These are phyloP conservation scores for Auxenochlorella pyrenoidosa DNA, from an alignment of 139 green algal species.

Conservation along the genomic window DNA sequence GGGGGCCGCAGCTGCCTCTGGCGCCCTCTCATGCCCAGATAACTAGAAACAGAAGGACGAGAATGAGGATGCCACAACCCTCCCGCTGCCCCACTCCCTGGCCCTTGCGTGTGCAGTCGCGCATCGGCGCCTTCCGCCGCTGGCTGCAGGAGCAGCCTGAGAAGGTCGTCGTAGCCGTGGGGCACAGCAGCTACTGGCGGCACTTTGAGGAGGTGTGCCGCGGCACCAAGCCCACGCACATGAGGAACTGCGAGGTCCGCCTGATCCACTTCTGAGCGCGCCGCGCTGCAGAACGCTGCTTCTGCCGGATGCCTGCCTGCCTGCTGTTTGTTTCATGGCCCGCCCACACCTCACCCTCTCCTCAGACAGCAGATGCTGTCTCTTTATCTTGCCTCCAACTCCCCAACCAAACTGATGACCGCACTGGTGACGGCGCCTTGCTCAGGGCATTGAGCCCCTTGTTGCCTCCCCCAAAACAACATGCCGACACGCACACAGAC, in stretches of 20 bases:
- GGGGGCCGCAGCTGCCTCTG: background rate
- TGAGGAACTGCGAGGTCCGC: constrained; percentile 75
- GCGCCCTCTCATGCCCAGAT: too few relatives aligned
- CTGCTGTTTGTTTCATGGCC: too few relatives aligned
- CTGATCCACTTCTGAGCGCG: constrained; percentile 5
- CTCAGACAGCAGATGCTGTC: background rate
- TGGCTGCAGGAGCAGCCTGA: constrained; percentile 69
- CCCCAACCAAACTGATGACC: background rate
- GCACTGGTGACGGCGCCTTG: background rate
- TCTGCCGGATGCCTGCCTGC: too few relatives aligned
- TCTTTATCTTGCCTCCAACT: background rate
- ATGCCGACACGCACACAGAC: too few relatives aligned
- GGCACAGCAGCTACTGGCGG: constrained; percentile 74
- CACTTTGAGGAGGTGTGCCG: constrained; percentile 18
- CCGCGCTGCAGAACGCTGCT: too few relatives aligned
- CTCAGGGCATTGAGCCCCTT: background rate
- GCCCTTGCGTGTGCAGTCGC: constrained; percentile 36
- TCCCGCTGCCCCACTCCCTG: background rate
- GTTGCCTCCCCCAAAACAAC: too few relatives aligned
- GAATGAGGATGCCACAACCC: too few relatives aligned
- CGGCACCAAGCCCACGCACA: constrained; percentile 29
- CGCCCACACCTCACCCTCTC: too few relatives aligned
- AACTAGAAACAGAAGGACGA: too few relatives aligned
- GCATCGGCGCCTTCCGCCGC: constrained; percentile 62
- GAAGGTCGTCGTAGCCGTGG: constrained; percentile 72